phyloP scores from a whole-genome alignment of 148 eudicot genomes.

The Persicaria maculosa region DNA sequence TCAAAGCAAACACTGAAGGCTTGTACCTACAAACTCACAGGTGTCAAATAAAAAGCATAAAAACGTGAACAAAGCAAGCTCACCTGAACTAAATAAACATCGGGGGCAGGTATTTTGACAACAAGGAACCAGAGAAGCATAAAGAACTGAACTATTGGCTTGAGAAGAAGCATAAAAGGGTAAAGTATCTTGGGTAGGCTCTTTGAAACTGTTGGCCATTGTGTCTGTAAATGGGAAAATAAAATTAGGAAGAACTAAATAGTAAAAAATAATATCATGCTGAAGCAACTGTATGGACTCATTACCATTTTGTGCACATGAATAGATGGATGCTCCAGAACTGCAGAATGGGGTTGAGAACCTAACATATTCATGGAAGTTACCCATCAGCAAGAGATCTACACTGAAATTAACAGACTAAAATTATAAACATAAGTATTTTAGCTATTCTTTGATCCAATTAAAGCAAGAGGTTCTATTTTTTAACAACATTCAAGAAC shows the following conservation, averaged over 20 bases:
- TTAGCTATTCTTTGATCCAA: neutral
- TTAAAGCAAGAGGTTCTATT: neutral
- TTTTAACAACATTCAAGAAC: neutral
- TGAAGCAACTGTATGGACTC: constrained; percentile 2
- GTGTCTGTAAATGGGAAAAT: constrained; percentile 41
- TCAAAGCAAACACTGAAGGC: neutral
- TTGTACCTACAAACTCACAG: neutral
- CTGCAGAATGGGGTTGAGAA: constrained; percentile 79
- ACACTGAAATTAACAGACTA: neutral
- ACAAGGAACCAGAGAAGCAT: constrained; percentile 90
- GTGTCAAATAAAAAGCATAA: neutral
- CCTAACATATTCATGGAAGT: constrained; percentile 32
- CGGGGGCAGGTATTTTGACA: constrained; percentile 82
- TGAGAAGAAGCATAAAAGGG: constrained; percentile 61
- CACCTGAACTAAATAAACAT: constrained; percentile 85
- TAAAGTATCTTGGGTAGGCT: constrained; percentile 55
- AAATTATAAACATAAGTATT: neutral
- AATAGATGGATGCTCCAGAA: constrained; percentile 66
- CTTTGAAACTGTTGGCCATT: constrained; percentile 63
- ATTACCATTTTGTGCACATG: constrained; percentile 79
- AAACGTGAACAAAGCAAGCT: constrained; percentile 15
- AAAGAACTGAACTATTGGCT: constrained; percentile 72
- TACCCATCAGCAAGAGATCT: neutral
- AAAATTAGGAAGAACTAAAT: neutral
- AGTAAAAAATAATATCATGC: neutral